Base-by-base conservation (phyloP, 257 asterid genomes). In the Thymus quinquecostatus region DNA sequence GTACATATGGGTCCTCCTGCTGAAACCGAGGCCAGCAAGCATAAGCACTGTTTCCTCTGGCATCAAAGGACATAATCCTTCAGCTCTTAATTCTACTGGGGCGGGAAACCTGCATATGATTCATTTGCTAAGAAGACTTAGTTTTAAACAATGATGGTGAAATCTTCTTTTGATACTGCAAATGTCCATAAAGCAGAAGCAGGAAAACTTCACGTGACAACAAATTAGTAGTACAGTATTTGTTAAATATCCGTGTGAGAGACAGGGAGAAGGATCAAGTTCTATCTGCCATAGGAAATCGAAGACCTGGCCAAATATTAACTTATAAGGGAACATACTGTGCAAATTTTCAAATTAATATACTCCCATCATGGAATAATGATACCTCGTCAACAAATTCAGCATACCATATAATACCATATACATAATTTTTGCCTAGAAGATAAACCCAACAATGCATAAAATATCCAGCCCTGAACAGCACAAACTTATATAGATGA, bases 11-110 rank as follows among this genome's bases (percentile, higher is more conserved):
- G 98, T 88, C 73, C 85, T 79, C 47, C 98, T 86, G 62, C 87
- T 88, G 83, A 92, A 95, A 80, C 99, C 97, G 10, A 95, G 96
- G 77, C 88, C 97, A 38, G 97, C 97, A 74, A 95, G 97, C 96
- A 92, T 87, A 70, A 95, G 97, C 38, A 81, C 97, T 1, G 99
- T 95, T 77, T 95, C 99, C 86, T 95, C 99, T 6, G 99, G 99
- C 99, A 88, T 95, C 85, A 95, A 77, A 14, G 99, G 99, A 41
- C 99, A 95, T 66, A 95, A 79, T 55, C 98, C 99, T 89, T 95
- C 99, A 4, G 86, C 79, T 81, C 80, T 85, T 27, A 92, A 81
- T 54, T 71, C 85, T 66, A 74, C 68, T 14, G 97, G 84, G 34
- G 96, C 86, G 10, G 98, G 98, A 66, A 95, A 74, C 90, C 99